phyloP scores from a whole-genome alignment of 306 rosid genomes.

The Quercus robur region DNA sequence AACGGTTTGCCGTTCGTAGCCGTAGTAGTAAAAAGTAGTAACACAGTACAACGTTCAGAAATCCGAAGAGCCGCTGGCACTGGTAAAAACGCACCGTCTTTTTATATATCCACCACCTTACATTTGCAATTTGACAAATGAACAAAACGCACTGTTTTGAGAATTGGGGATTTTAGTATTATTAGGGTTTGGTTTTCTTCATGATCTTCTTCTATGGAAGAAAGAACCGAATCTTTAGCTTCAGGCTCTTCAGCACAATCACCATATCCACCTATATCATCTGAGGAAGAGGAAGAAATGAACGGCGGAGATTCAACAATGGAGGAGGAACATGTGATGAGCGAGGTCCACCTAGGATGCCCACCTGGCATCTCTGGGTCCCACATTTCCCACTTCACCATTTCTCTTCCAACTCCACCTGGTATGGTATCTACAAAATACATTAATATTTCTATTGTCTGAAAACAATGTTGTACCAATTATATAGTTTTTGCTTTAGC shows the following conservation, averaged over 20 bases:
- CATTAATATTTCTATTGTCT: too few species aligned
- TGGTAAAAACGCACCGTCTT: too few species aligned
- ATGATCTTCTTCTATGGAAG: slow-evolving; percentile 4
- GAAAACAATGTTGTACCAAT: too few species aligned
- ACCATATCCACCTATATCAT: background rate
- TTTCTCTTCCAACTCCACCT: slow-evolving; percentile 32
- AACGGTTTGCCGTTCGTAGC: too few species aligned
- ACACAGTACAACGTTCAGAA: too few species aligned
- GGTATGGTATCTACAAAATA: too few species aligned
- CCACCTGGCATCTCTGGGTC: slow-evolving; percentile 63
- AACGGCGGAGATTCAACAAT: slow-evolving; percentile 13
- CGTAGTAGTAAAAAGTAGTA: too few species aligned
- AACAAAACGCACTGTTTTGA: too few species aligned
- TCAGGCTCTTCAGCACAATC: background rate
- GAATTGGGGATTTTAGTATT: background rate
- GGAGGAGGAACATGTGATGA: slow-evolving; percentile 64
- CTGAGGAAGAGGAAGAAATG: slow-evolving; percentile 14
- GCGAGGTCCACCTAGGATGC: slow-evolving; percentile 91
- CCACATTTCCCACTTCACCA: slow-evolving; percentile 58
- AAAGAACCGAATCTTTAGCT: slow-evolving; percentile 9
- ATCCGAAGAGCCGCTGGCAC: too few species aligned
- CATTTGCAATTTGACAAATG: too few species aligned
- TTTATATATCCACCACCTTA: too few species aligned
- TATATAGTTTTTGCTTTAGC: too few species aligned
- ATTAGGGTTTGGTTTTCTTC: background rate